These are phyloP conservation scores for Microcyclospora tardicrescens DNA, from an alignment of 2,329 filamentous ascomycete genomes.

Conservation along the genomic window DNA sequence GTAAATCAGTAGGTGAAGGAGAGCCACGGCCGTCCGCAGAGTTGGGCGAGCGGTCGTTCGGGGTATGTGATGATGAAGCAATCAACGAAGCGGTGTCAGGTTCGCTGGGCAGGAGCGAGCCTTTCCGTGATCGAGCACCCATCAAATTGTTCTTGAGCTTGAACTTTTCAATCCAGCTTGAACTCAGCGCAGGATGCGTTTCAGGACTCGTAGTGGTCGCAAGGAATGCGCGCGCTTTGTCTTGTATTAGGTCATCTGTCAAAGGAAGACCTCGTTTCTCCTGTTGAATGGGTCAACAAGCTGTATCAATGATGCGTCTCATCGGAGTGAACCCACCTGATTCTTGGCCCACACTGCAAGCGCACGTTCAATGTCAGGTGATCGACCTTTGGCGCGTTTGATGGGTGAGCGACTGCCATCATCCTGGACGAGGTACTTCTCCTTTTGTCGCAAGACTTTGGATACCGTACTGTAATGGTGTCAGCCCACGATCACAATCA, in stretches of 20 bases:
- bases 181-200: constrained; percentile 56
- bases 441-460: constrained; percentile 86
- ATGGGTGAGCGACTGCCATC: constrained; percentile 67
- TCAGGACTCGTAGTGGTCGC: constrained; percentile 56
- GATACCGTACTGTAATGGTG: constrained; percentile 70
- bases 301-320: no score
- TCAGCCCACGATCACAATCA: constrained; percentile 7
- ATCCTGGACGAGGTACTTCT: constrained; percentile 78
- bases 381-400: constrained; percentile 73
- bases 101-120: constrained; percentile 49
- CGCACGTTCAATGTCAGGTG: constrained; percentile 82
- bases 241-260: constrained; percentile 67
- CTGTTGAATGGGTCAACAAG: constrained; percentile 27
- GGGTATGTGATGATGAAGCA: constrained; percentile 47
- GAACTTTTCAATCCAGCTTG: constrained; percentile 85
- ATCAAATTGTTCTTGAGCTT: constrained; percentile 69
- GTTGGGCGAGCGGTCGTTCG: constrained; percentile 55
- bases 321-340: constrained; percentile 11
- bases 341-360: constrained; percentile 79
- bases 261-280: constrained; percentile 62
- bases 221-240: constrained; percentile 66
- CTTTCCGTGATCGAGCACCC: constrained; percentile 42
- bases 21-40: constrained; percentile 56
- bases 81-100: constrained; percentile 49
- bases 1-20: constrained; percentile 52